Percentiles rank a stretch among this genome's conserved stretches.
These are phyloP conservation scores for Talaromyces atroroseus DNA, from an alignment of 2,329 filamentous ascomycete species.

Conservation along the genomic window DNA sequence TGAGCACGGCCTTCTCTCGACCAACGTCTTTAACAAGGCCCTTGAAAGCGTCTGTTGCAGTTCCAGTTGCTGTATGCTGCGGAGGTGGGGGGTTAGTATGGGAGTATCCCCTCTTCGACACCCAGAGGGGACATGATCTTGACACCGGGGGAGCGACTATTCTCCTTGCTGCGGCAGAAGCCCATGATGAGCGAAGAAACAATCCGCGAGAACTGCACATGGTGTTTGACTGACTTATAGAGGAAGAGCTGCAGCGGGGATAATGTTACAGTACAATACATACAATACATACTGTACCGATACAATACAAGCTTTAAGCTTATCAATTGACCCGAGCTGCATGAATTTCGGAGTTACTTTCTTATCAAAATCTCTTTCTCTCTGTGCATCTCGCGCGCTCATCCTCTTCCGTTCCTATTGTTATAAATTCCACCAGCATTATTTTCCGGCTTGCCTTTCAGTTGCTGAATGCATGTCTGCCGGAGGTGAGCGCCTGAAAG, in stretches of 20 bases:
- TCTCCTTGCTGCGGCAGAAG: neutral
- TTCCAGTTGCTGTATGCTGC: neutral
- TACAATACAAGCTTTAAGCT: neutral
- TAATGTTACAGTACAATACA: neutral
- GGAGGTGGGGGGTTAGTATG: neutral
- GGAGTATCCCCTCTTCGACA: neutral
- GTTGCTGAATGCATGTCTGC: conserved; percentile 57
- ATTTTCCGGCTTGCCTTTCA: neutral
- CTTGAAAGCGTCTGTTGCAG: neutral
- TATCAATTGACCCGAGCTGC: neutral
- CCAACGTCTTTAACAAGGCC: conserved; percentile 1
- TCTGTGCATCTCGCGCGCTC: neutral
- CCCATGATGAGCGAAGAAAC: conserved; percentile 9
- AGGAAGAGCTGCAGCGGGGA: neutral
- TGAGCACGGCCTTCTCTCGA: neutral
- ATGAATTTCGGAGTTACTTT: neutral
- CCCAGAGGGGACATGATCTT: neutral
- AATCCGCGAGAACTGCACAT: conserved; percentile 13
- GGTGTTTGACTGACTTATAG: neutral
- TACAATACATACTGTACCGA: neutral
- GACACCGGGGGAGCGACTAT: neutral
- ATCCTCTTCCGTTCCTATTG: neutral
- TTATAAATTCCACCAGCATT: neutral
- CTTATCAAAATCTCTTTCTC: too few species aligned
- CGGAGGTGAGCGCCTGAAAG: conserved; percentile 59